A percentile compares a stretch with the other conserved stretches of the same genome.
Conservation (phyloP, 768 basidiomycete genomes). For the Amanita inopinata region DNA sequence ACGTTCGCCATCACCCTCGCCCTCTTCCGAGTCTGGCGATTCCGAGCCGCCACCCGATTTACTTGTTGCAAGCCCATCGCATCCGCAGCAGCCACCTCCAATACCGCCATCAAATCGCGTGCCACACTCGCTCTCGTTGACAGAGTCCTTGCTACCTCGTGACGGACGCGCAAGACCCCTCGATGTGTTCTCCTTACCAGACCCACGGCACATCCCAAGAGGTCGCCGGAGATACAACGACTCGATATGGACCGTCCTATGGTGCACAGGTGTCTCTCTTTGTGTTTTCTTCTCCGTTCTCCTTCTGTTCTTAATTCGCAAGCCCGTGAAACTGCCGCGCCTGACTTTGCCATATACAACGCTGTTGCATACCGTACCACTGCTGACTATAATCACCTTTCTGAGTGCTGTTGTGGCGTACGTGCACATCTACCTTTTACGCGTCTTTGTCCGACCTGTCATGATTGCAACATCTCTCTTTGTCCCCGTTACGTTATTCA, state of each 20-base stretch:
- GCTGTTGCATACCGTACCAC: slow-evolving; percentile 66
- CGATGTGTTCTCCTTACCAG: slow-evolving; percentile 70
- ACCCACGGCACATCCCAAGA: slow-evolving; percentile 58
- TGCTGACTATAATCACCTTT: slow-evolving; percentile 64
- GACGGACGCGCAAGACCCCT: slow-evolving; percentile 55
- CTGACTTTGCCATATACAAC: slow-evolving; percentile 52
- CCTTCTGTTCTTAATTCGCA: slow-evolving; percentile 48
- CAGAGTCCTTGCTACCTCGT: slow-evolving; percentile 68
- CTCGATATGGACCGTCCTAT: slow-evolving; percentile 58
- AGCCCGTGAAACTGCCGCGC: slow-evolving; percentile 29
- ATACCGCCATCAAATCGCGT: slow-evolving; percentile 27
- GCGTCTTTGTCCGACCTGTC: slow-evolving; percentile 77
- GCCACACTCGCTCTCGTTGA: slow-evolving; percentile 57
- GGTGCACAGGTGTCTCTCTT: slow-evolving; percentile 47
- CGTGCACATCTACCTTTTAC: slow-evolving; percentile 63
- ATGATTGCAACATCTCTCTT: slow-evolving; percentile 71
- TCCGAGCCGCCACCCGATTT: slow-evolving; percentile 36
- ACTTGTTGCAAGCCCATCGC: slow-evolving; percentile 23
- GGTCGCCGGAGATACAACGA: slow-evolving; percentile 68
- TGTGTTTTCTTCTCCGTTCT: slow-evolving; percentile 58
- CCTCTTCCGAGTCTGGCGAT: slow-evolving; percentile 33
- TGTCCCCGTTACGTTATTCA: slow-evolving; percentile 62
- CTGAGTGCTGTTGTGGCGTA: slow-evolving; percentile 66
- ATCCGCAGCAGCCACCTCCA: slow-evolving; percentile 29
- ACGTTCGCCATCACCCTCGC: slow-evolving; percentile 28